Evolutionary conservation across 192 early-diverging fungal genomes (phyloP).

Genomic region (Coemansia sp.): DNA sequence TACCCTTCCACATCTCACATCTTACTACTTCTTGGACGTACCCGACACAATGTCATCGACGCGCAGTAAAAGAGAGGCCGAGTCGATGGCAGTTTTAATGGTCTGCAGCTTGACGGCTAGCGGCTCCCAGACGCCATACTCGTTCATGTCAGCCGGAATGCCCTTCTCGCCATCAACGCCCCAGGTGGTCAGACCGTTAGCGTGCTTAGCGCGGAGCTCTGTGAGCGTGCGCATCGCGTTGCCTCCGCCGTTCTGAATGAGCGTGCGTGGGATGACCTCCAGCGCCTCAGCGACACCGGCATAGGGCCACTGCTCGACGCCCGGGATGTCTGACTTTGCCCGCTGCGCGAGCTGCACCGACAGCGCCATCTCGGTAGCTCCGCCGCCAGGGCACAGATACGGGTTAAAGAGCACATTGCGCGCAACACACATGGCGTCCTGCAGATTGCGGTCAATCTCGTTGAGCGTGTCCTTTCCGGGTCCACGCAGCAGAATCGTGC

Average conservation of each 20-base stretch:
- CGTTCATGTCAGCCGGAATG: conserved; percentile 91
- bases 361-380: conserved; percentile 97
- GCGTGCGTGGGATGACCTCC: conserved; percentile 97
- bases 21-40: conserved; percentile 38
- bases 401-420: conserved; percentile 98
- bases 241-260: conserved; percentile 98
- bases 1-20: neutral
- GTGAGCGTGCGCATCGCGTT: conserved; percentile 97
- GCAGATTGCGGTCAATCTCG: conserved; percentile 98
- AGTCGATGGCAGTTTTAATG: conserved; percentile 99
- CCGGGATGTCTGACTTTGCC: conserved; percentile 78
- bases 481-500: conserved; percentile 95
- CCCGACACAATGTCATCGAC: conserved; percentile 96
- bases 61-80: conserved; percentile 74
- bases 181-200: conserved; percentile 79
- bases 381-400: conserved; percentile 90
- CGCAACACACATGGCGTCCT: conserved; percentile 98
- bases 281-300: conserved; percentile 90
- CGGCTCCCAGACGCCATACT: conserved; percentile 99
- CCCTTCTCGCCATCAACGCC: conserved; percentile 95
- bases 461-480: conserved; percentile 97
- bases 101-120: conserved; percentile 99
- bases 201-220: conserved; percentile 93
- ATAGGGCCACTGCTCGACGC: conserved; percentile 97
- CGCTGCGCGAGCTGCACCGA: conserved; percentile 84